Base-by-base conservation (phyloP, 139 green algal species). In the Pedinophyceae sp. region DNA sequence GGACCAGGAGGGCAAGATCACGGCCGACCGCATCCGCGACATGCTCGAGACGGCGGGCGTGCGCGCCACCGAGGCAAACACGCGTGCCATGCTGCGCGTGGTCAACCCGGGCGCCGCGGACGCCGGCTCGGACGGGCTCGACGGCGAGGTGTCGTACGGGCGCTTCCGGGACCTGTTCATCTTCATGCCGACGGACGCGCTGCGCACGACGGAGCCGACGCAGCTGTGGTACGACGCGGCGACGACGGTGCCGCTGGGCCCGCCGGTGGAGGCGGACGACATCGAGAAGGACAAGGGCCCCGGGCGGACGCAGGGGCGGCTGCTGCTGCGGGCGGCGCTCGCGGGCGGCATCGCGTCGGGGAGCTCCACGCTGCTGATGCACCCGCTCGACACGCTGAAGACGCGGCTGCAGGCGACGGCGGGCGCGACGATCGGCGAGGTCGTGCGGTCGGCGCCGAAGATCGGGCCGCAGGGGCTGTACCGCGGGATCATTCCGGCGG, bases 301-400 rank as follows among this genome's bases (percentile, higher is more conserved):
- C 27, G 25, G 10, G 27, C 27, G 27, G 50, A 18, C 30, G 10
- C 50, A 30, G 19, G 4, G 4, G 27, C 4, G 19, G 20, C n/a
- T 69, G 55, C 47, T 79, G 17, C 17, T 80, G 6, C 66, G 64
- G 5, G 74, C 77, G 1, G 74, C 77, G 17, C 45, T 85, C 23
- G 79, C 77, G 3, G 76, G 79, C 45, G 79, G 62, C 29, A 34
- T 83, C 10, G 69, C 70, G 0, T 80, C 67, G 4, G 67, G 61
- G 17, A 45, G 41, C 41, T 73, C 76, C 40, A 83, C 74, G 0
- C 62, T 73, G 19, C 27, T 61, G 26, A 70, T 85, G 62, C 71
- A 82, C 59, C 79, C 79, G 0, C 28, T 88, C 16, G 79, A 88
- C 67, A 85, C 79, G 3, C 53, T 88, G 2, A 88, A 88, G 62